These are phyloP conservation scores for Allium cepa DNA, from an alignment of 106 monocot genomes.

Conservation along the genomic window DNA sequence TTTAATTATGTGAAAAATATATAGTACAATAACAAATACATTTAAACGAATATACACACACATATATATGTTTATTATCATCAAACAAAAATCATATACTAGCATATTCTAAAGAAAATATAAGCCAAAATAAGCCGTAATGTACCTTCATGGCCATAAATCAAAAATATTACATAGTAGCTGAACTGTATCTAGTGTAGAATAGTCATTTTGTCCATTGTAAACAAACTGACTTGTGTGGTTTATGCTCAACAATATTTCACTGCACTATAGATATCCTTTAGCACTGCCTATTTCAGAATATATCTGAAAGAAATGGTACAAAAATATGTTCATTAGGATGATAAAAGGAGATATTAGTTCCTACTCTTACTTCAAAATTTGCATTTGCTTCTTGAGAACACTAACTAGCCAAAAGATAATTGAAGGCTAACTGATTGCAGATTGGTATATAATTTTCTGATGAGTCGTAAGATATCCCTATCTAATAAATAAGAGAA, in stretches of 20 bases:
- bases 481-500: constrained; percentile 19
- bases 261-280: constrained; percentile 27
- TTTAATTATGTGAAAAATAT: constrained; percentile 21
- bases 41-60: too few relatives aligned
- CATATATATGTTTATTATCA: too few relatives aligned
- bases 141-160: too few relatives aligned
- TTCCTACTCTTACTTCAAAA: constrained; percentile 26
- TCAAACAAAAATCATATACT: too few relatives aligned
- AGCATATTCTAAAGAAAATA: too few relatives aligned
- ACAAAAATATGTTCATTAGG: neutral
- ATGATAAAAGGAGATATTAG: neutral
- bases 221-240: constrained; percentile 9
- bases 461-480: constrained; percentile 18
- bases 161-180: too few relatives aligned
- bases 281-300: constrained; percentile 32
- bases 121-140: too few relatives aligned
- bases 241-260: constrained; percentile 24
- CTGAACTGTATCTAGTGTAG: too few relatives aligned
- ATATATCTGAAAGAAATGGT: neutral
- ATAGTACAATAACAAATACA: too few relatives aligned
- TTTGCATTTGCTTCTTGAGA: constrained; percentile 50
- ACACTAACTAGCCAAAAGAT: constrained; percentile 63
- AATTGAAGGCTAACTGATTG: constrained; percentile 51
- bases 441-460: constrained; percentile 7
- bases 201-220: constrained; percentile 1